Evolutionary conservation across 2,329 filamentous ascomycete species (phyloP).

Genomic region (Clarireedia monteithiana): DNA sequence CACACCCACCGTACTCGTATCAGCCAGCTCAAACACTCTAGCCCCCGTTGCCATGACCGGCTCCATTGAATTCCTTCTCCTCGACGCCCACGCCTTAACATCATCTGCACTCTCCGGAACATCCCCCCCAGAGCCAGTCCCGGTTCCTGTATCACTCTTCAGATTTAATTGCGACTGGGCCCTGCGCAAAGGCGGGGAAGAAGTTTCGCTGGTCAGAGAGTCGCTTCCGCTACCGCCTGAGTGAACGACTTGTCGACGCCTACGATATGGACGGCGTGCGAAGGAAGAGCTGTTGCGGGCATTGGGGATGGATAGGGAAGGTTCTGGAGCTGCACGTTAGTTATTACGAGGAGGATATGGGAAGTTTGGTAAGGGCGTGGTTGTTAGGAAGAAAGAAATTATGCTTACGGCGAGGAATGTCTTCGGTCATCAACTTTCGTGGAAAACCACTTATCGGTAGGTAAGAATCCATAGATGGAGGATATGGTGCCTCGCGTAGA

Average conservation of each 20-base stretch:
- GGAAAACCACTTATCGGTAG: conserved; percentile 3
- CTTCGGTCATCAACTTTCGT: not conserved
- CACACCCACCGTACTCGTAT: not conserved
- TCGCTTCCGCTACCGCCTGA: not conserved
- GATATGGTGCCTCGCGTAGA: not conserved
- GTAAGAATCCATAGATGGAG: not conserved
- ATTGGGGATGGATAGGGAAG: not conserved
- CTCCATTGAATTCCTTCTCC: not conserved
- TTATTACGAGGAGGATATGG: too few species aligned
- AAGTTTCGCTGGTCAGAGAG: not conserved
- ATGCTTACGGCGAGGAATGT: not conserved
- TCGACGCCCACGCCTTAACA: not conserved
- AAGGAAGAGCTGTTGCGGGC: not conserved
- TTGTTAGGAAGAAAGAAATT: not conserved
- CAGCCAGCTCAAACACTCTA: conserved; percentile 5
- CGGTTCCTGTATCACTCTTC: not conserved
- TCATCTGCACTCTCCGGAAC: not conserved
- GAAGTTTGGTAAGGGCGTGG: not conserved
- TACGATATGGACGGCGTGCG: not conserved
- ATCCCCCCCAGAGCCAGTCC: not conserved
- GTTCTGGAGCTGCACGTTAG: not conserved
- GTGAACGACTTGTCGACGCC: not conserved
- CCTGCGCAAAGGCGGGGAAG: not conserved
- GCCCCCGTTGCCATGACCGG: not conserved
- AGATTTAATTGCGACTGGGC: not conserved